Evolutionary conservation across 2,329 filamentous ascomycete species (phyloP).

Genomic region (Aspergillus fischeri): DNA sequence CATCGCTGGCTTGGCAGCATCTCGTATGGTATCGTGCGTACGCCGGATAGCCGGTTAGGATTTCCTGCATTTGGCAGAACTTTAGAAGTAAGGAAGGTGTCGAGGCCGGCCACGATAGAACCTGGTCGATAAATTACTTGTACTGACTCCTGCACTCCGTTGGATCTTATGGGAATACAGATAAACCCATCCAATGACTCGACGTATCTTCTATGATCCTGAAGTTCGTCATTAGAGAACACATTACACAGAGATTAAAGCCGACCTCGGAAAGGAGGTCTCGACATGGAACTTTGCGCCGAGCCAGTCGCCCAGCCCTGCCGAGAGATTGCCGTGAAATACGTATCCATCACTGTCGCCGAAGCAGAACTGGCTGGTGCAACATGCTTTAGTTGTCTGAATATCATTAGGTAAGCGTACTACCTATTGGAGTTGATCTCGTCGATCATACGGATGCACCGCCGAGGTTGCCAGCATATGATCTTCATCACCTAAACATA

Average conservation of each 20-base stretch:
- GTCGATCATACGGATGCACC: not conserved
- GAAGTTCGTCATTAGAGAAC: not conserved
- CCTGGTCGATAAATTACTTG: too few species aligned
- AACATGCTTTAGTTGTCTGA: not conserved
- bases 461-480: not conserved
- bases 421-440: not conserved
- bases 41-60: not conserved
- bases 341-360: not conserved
- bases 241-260: not conserved
- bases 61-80: not conserved
- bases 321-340: slow-evolving; percentile 13
- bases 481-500: not conserved
- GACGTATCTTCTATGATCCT: not conserved
- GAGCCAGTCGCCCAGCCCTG: slow-evolving; percentile 13
- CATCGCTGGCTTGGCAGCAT: slow-evolving; percentile 16
- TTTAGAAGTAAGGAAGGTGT: too few species aligned
- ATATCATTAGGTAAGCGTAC: not conserved
- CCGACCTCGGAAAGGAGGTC: slow-evolving; percentile 2
- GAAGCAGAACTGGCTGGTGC: not conserved
- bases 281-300: slow-evolving; percentile 4
- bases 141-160: too few species aligned
- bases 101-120: too few species aligned
- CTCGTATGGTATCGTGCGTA: not conserved
- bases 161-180: too few species aligned
- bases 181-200: not conserved